Evolutionary conservation across 176 grass and related monocot species (phyloP).

Genomic region (Miscanthus lutarioriparius): DNA sequence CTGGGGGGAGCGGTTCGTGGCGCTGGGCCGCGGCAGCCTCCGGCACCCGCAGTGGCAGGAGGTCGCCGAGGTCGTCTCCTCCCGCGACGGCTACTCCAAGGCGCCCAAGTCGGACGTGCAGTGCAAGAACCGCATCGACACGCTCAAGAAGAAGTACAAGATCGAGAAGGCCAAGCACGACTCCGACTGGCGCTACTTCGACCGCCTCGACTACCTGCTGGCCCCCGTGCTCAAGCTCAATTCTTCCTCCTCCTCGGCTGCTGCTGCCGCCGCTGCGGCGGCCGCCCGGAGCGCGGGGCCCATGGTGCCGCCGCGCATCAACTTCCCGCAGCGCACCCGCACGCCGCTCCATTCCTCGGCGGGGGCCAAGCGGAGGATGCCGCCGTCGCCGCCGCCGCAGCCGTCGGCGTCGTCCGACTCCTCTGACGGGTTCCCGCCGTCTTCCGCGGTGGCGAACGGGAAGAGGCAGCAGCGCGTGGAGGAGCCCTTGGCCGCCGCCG

Average conservation of each 20-base stretch:
- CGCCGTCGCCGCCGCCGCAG: constrained; percentile 48
- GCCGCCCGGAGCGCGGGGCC: constrained; percentile 20
- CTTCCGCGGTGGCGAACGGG: constrained; percentile 37
- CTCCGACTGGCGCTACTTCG: constrained; percentile 74
- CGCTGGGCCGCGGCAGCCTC: constrained; percentile 87
- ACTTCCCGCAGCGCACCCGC: constrained; percentile 74
- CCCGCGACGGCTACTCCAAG: constrained; percentile 83
- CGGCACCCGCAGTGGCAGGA: constrained; percentile 98
- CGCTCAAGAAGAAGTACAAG: constrained; percentile 99
- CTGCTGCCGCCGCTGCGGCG: not conserved
- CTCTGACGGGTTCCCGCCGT: constrained; percentile 85
- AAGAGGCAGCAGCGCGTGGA: constrained; percentile 42
- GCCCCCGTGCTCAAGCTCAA: constrained; percentile 51
- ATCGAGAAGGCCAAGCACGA: constrained; percentile 59
- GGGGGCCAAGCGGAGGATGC: constrained; percentile 41
- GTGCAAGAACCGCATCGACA: constrained; percentile 98
- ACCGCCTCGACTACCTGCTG: constrained; percentile 78
- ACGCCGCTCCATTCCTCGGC: constrained; percentile 35
- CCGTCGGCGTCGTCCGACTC: constrained; percentile 58
- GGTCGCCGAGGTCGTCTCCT: constrained; percentile 88
- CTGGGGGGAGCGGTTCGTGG: constrained; percentile 90
- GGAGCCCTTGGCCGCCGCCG: not conserved
- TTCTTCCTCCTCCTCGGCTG: not conserved
- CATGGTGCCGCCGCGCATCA: constrained; percentile 46
- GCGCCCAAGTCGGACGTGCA: constrained; percentile 71